phyloP scores from a whole-genome alignment of 2,329 filamentous ascomycete species.

The Botrytis paeoniae region DNA sequence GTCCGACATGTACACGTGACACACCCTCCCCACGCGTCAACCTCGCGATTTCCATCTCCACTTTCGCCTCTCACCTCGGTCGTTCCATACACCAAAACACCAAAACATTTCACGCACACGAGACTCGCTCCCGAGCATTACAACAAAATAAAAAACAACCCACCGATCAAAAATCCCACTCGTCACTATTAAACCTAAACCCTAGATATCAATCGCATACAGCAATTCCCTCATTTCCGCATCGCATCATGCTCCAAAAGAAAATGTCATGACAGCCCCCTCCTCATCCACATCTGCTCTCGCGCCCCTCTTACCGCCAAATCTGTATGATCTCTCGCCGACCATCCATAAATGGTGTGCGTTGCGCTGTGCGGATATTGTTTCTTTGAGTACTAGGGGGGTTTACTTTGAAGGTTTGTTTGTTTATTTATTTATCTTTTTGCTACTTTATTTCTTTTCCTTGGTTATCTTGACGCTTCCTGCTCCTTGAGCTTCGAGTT shows the following conservation, averaged over 20 bases:
- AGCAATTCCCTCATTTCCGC: no score
- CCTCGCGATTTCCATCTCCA: slow-evolving; percentile 8
- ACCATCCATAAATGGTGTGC: slow-evolving; percentile 60
- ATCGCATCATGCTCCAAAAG: slow-evolving; percentile 9
- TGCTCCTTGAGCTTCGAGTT: background rate
- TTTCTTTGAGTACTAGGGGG: slow-evolving; percentile 45
- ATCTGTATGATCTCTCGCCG: slow-evolving; percentile 61
- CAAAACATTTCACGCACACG: background rate
- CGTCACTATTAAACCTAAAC: background rate
- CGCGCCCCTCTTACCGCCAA: slow-evolving; percentile 50
- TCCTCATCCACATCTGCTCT: slow-evolving; percentile 31
- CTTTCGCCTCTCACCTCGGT: background rate
- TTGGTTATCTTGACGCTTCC: background rate
- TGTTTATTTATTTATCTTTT: background rate
- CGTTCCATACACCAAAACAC: background rate
- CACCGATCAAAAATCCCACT: background rate
- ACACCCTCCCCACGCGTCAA: background rate
- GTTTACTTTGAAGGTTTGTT: slow-evolving; percentile 52
- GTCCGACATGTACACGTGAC: background rate
- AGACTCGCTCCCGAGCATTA: no score
- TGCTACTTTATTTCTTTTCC: background rate
- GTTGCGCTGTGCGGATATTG: slow-evolving; percentile 51
- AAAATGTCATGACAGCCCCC: slow-evolving; percentile 50
- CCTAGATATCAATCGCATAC: no score
- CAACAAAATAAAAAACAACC: background rate